Evolutionary conservation across 2,329 filamentous ascomycete species (phyloP), one percentile per base, ranked within the genome.

Genomic region (Aspergillus persii): DNA sequence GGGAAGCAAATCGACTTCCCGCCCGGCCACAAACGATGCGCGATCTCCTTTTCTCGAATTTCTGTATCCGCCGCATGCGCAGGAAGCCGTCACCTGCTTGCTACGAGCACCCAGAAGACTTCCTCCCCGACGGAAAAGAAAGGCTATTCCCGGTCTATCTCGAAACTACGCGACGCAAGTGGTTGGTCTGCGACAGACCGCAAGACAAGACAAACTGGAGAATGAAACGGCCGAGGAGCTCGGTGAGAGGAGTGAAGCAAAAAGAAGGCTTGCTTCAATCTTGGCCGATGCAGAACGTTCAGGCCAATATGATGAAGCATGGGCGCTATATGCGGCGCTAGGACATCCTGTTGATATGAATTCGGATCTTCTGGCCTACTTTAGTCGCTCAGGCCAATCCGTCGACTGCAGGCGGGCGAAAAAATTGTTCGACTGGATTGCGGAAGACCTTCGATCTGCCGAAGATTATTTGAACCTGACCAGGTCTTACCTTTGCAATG

Each of bases 401-500:
- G 52, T 74, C 27, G 76, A 84, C 66, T 70, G 76, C 12, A 73
- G 75, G 58, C 77, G 80, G 50, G 72, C 76, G 18, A 72, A 79
- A 52, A 61, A 73, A n/a, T 60, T 85, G 8, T 85, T 85, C 64
- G 67, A 78, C 31, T 58, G 63, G 3, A 75, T 84, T 29, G 66
- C 74, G 3, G 27, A 60, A 1, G 56, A 72, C 8, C 56, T 74
- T 41, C 78, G 80, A 29, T 74, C 71, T 2, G 64, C 71, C 7
- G 70, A 72, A 4, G 77, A 81, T 54, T 86, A 84, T 66, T 67
- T 74, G 54, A 68, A 74, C 46, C 74, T 79, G 29, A 75, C 81
- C 26, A 71, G 72, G 48, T 77, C 82, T 26, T 76, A 80, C 59
- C 62, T 84, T 15, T 50, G 61, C 29, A 68, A 64, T n/a, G 69